Conservation (phyloP, 805 yeast genomes). For the Lipomyces orientalis region DNA sequence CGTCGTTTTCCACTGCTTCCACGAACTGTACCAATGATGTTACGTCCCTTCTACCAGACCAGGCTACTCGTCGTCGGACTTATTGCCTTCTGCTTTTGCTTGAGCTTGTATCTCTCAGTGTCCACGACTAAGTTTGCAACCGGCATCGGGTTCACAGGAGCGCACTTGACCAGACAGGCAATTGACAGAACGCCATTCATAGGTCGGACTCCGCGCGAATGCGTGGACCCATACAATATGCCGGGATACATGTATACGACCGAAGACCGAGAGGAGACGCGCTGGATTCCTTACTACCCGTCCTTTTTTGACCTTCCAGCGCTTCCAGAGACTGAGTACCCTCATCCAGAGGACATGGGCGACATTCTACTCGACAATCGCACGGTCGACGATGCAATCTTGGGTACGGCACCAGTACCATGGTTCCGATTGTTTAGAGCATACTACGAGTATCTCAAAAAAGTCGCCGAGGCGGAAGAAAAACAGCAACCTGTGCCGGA, state of each 20-base stretch:
- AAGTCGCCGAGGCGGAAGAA: background rate
- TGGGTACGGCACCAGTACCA: constrained; percentile 14
- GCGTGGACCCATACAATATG: constrained; percentile 21
- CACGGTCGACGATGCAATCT: background rate
- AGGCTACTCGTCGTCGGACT: background rate
- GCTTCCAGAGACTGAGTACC: constrained; percentile 18
- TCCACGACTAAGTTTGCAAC: background rate
- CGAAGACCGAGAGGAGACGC: background rate
- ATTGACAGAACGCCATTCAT: background rate
- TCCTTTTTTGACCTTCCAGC: constrained; percentile 13
- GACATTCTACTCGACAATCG: background rate
- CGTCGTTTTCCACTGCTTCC: too few species aligned
- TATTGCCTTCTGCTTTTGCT: background rate
- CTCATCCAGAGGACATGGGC: constrained; percentile 4
- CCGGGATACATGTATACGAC: constrained; percentile 20
- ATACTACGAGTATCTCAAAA: background rate
- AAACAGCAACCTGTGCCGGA: background rate
- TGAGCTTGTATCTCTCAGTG: background rate
- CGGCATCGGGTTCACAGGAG: background rate
- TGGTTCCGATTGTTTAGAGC: constrained; percentile 17
- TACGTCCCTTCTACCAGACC: background rate
- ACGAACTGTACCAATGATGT: background rate
- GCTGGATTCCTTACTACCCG: constrained; percentile 23
- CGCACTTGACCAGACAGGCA: background rate
- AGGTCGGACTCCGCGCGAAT: background rate